Conservation (phyloP, 345 rosid species). For the Salix exigua region DNA sequence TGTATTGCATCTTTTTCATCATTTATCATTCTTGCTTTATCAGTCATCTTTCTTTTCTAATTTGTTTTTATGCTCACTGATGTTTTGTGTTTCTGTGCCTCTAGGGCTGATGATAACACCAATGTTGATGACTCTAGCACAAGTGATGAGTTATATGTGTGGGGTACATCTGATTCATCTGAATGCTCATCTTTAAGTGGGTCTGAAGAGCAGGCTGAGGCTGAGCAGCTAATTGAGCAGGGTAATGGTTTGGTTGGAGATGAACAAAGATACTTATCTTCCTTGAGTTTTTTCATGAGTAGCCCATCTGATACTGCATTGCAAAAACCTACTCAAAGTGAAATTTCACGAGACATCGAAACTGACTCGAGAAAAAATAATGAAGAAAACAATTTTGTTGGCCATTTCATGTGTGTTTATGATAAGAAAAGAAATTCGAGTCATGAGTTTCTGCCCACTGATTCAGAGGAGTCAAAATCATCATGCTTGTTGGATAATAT, state of each 20-base stretch:
- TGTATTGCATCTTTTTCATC: not conserved
- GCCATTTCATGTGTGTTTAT: slow-evolving; percentile 26
- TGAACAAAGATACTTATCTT: slow-evolving; percentile 50
- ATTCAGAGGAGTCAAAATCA: slow-evolving; percentile 17
- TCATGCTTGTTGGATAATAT: slow-evolving; percentile 17
- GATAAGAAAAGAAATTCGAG: slow-evolving; percentile 11
- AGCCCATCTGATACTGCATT: slow-evolving; percentile 24
- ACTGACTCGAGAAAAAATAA: slow-evolving; percentile 19
- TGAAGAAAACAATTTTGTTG: slow-evolving; percentile 20
- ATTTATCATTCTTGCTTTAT: not conserved
- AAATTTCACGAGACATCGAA: slow-evolving; percentile 21
- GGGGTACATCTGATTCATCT: slow-evolving; percentile 48
- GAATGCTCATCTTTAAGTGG: slow-evolving; percentile 65
- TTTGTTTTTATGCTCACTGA: not conserved
- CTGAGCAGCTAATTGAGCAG: slow-evolving; percentile 40
- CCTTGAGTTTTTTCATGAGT: slow-evolving; percentile 49
- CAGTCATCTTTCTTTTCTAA: not conserved
- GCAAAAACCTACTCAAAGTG: slow-evolving; percentile 30
- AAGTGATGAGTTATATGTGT: slow-evolving; percentile 37
- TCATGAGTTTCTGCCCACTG: slow-evolving; percentile 24
- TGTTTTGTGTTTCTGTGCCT: slow-evolving; percentile 11
- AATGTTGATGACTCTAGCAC: slow-evolving; percentile 39
- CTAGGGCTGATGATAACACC: slow-evolving; percentile 40
- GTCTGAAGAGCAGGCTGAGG: slow-evolving; percentile 49
- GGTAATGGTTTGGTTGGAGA: slow-evolving; percentile 30